Conservation (phyloP, 1,139 yeast species). For the Saccharomycopsis hybrid region DNA sequence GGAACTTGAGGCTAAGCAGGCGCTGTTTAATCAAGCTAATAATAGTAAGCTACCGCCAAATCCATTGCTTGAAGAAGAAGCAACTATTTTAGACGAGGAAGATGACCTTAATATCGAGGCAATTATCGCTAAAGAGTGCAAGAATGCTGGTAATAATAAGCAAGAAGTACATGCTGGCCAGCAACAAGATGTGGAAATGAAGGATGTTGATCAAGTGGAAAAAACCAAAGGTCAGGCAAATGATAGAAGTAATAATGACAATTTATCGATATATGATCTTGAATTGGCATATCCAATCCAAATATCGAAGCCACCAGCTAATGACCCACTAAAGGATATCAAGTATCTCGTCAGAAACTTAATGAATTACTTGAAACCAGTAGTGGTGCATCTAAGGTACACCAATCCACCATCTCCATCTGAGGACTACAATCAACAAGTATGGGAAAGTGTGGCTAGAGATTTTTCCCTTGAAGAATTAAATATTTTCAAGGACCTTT, state of each 20-base stretch:
- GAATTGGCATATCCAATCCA: conserved; percentile 43
- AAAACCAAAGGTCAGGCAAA: conserved; percentile 14
- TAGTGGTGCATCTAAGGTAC: conserved; percentile 80
- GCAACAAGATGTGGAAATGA: conserved; percentile 12
- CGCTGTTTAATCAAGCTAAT: conserved; percentile 4
- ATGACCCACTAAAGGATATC: conserved; percentile 46
- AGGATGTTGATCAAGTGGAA: conserved; percentile 7
- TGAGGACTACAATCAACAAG: conserved; percentile 52
- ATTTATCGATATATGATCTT: conserved; percentile 40
- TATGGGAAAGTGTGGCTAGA: conserved; percentile 88
- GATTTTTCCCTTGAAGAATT: conserved; percentile 80
- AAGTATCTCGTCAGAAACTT: conserved; percentile 63
- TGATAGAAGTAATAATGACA: conserved; percentile 4
- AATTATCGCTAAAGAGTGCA: conserved; percentile 7
- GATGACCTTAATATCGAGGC: conserved; percentile 11
- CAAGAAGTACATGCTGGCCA: no score
- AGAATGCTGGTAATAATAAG: conserved; percentile 22
- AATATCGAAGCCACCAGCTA: conserved; percentile 33
- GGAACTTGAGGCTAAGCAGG: conserved; percentile 32
- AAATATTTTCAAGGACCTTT: conserved; percentile 63
- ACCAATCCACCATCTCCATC: conserved; percentile 84
- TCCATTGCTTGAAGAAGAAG: conserved; percentile 12
- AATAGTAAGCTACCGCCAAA: conserved; percentile 19
- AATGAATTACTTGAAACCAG: conserved; percentile 84
- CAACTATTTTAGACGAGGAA: conserved; percentile 9